Percentiles rank a stretch among this genome's conserved stretches.
These are phyloP conservation scores for Acidiella bohemica DNA, from an alignment of 495 filamentous ascomycete species.

Conservation along the genomic window DNA sequence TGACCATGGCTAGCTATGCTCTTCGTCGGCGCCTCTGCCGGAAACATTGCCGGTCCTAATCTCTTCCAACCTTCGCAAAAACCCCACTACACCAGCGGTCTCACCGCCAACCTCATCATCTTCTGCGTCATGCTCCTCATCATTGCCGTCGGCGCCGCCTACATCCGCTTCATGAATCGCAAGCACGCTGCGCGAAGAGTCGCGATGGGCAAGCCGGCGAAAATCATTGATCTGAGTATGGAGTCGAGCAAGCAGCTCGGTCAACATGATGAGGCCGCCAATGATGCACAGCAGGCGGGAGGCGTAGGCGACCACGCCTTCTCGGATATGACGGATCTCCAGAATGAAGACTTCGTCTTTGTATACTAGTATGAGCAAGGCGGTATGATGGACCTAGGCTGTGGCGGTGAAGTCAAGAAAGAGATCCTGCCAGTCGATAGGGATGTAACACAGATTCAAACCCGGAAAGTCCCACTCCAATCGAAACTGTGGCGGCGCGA, in stretches of 20 bases:
- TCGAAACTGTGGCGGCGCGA: conserved; percentile 39
- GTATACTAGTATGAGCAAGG: conserved; percentile 16
- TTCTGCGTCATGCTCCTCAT: conserved; percentile 42
- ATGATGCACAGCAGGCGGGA: conserved; percentile 4
- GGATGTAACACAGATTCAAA: conserved; percentile 39
- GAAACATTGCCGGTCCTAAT: conserved; percentile 44
- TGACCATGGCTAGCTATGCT: no score
- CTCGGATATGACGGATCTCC: conserved; percentile 24
- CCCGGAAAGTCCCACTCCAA: conserved; percentile 44
- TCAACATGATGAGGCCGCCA: conserved; percentile 13
- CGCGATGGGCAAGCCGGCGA: conserved; percentile 36
- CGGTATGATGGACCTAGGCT: not conserved
- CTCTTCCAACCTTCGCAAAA: conserved; percentile 44
- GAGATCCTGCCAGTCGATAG: conserved; percentile 24
- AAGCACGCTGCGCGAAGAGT: conserved; percentile 37
- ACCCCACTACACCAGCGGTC: conserved; percentile 40
- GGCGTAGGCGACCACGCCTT: conserved; percentile 24
- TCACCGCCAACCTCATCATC: conserved; percentile 43
- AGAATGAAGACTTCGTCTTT: conserved; percentile 28
- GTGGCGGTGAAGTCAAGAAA: conserved; percentile 13
- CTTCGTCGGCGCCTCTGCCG: conserved; percentile 42
- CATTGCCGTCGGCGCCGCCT: conserved; percentile 31
- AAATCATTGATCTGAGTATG: conserved; percentile 23
- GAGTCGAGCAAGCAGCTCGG: conserved; percentile 12
- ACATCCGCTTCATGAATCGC: conserved; percentile 38